phyloP scores from a whole-genome alignment of 129 eudicot species.

The Ambrosia trifida region DNA sequence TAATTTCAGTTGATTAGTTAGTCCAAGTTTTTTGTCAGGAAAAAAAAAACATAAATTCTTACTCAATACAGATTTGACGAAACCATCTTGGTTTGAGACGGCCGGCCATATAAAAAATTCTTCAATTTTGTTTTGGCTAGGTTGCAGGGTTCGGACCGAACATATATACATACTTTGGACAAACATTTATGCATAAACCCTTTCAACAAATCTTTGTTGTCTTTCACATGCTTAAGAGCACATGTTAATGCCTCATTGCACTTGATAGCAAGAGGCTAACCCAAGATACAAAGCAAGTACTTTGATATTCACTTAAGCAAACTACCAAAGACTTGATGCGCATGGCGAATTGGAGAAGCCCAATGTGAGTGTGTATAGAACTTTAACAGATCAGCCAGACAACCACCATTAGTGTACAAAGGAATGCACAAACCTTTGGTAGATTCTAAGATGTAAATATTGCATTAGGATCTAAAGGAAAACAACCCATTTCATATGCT shows the following conservation, averaged over 20 bases:
- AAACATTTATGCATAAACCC: no score
- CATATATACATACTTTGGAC: no score
- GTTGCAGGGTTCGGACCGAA: no score
- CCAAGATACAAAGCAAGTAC: not conserved
- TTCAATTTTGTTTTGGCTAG: no score
- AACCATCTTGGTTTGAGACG: no score
- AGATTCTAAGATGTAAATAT: not conserved
- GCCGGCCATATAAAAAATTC: no score
- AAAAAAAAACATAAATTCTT: no score
- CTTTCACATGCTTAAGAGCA: no score
- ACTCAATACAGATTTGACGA: no score
- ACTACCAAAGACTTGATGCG: slow-evolving; percentile 17
- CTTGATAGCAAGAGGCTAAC: no score
- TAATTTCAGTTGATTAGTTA: not conserved
- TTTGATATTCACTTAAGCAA: slow-evolving; percentile 7
- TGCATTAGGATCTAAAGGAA: not conserved
- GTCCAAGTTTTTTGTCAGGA: not conserved
- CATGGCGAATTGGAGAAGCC: not conserved
- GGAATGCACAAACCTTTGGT: not conserved
- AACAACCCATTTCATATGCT: not conserved
- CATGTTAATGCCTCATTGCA: no score
- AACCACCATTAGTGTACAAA: not conserved
- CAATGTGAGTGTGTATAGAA: not conserved
- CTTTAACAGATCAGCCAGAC: not conserved
- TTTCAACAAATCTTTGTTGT: no score